These are phyloP conservation scores for Leccinum griseonigrum DNA, from an alignment of 1,284 basidiomycete genomes.

Conservation along the genomic window DNA sequence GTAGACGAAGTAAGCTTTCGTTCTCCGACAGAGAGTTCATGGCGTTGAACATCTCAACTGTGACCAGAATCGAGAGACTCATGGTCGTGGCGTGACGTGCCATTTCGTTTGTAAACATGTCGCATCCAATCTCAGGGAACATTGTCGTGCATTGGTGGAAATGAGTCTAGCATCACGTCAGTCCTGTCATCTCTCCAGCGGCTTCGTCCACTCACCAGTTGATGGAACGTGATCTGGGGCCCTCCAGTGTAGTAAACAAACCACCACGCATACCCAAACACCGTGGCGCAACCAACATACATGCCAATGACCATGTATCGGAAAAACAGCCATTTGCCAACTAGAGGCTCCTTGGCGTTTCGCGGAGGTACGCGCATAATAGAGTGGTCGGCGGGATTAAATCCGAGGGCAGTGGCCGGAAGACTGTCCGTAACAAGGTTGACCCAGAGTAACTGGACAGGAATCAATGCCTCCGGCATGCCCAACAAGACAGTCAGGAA, in stretches of 20 bases:
- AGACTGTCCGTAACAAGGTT: constrained; percentile 95
- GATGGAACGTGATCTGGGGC: constrained; percentile 90
- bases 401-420: constrained; percentile 97
- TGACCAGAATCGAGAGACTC: constrained; percentile 91
- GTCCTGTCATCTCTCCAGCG: constrained; percentile 6
- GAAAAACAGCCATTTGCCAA: constrained; percentile 94
- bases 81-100: constrained; percentile 91
- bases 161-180: constrained; percentile 62
- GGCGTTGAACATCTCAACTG: constrained; percentile 99
- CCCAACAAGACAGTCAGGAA: constrained; percentile 96
- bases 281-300: constrained; percentile 94
- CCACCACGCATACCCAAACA: constrained; percentile 99
- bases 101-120: constrained; percentile 89
- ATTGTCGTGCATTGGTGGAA: constrained; percentile 86
- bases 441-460: constrained; percentile 97
- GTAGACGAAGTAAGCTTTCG: constrained; percentile 85
- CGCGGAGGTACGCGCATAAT: constrained; percentile 96
- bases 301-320: constrained; percentile 91
- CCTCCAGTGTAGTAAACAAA: constrained; percentile 89
- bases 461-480: constrained; percentile 98
- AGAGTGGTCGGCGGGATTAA: constrained; percentile 94
- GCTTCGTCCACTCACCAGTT: constrained; percentile 65
- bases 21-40: constrained; percentile 99
- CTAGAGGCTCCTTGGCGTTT: constrained; percentile 84
- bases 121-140: constrained; percentile 90